phyloP scores from a whole-genome alignment of 495 filamentous ascomycete species.

The Saxophila tyrrhenica region DNA sequence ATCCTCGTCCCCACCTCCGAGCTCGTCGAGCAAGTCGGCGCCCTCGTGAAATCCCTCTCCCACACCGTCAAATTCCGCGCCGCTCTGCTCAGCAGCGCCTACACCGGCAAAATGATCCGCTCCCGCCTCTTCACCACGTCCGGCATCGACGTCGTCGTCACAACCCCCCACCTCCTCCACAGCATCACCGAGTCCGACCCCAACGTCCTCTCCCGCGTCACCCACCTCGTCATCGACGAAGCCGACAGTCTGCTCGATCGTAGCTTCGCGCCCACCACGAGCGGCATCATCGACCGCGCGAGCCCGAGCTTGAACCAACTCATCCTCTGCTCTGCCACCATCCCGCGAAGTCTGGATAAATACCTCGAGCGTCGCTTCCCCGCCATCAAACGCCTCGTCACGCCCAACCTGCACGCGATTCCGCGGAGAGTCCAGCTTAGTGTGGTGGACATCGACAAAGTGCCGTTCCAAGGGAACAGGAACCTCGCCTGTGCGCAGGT shows the following conservation, averaged over 20 bases:
- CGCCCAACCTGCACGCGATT: slow-evolving; percentile 90
- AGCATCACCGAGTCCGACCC: slow-evolving; percentile 79
- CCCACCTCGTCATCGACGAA: slow-evolving; percentile 81
- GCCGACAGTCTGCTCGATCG: slow-evolving; percentile 92
- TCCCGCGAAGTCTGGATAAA: slow-evolving; percentile 74
- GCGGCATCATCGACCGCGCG: slow-evolving; percentile 63
- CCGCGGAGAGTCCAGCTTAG: slow-evolving; percentile 88
- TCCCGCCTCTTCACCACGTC: slow-evolving; percentile 66
- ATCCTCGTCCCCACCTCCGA: slow-evolving; percentile 91
- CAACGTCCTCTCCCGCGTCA: slow-evolving; percentile 76
- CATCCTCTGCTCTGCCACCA: slow-evolving; percentile 94
- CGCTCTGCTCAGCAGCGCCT: slow-evolving; percentile 63
- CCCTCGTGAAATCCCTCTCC: slow-evolving; percentile 64
- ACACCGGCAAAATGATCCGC: slow-evolving; percentile 69
- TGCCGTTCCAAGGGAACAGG: slow-evolving; percentile 85
- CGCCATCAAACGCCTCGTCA: slow-evolving; percentile 70
- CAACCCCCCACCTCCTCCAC: slow-evolving; percentile 78
- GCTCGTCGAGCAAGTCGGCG: slow-evolving; percentile 76
- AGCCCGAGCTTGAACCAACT: slow-evolving; percentile 72
- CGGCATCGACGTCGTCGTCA: slow-evolving; percentile 76
- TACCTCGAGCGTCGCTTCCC: slow-evolving; percentile 74
- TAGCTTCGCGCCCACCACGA: slow-evolving; percentile 74
- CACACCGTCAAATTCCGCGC: slow-evolving; percentile 77
- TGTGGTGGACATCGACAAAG: slow-evolving; percentile 78
- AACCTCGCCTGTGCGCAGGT: slow-evolving; percentile 83